Conservation (phyloP, 2,329 filamentous ascomycete genomes). For the Aphanoascus verrucosus region DNA sequence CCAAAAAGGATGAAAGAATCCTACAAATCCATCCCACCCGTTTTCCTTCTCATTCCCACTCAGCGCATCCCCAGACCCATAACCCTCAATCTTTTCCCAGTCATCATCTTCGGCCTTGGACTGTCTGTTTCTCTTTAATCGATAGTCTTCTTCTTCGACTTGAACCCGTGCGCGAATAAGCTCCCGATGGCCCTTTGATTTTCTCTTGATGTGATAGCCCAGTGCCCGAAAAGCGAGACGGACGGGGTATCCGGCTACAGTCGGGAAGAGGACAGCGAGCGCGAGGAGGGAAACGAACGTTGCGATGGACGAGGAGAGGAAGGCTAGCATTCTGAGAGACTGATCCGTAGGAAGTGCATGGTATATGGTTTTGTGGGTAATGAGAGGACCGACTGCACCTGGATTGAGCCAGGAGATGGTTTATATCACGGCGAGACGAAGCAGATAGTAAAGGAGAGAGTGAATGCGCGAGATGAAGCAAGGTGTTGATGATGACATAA, state of each 20-base stretch:
- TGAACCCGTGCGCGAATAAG: slow-evolving; percentile 42
- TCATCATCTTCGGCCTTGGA: slow-evolving; percentile 46
- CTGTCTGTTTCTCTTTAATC: slow-evolving; percentile 9
- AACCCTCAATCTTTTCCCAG: slow-evolving; percentile 58
- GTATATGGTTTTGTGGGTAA: background rate
- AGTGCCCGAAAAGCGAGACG: slow-evolving; percentile 33
- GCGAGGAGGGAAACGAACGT: slow-evolving; percentile 26
- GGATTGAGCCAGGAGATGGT: background rate
- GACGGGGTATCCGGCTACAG: slow-evolving; percentile 26
- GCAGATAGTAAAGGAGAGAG: background rate
- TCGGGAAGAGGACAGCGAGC: slow-evolving; percentile 28
- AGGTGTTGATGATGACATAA: slow-evolving; percentile 9
- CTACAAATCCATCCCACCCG: slow-evolving; percentile 75
- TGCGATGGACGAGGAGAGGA: slow-evolving; percentile 25
- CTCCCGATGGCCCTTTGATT: slow-evolving; percentile 51
- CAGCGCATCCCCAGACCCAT: slow-evolving; percentile 36
- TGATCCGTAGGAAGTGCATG: background rate
- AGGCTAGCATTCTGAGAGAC: slow-evolving; percentile 15
- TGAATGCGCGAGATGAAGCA: background rate
- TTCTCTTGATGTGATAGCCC: slow-evolving; percentile 53
- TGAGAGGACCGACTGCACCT: background rate
- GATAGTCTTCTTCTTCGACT: slow-evolving; percentile 33
- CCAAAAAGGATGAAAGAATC: slow-evolving; percentile 98
- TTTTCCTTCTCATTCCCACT: slow-evolving; percentile 37
- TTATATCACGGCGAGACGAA: background rate